phyloP scores from a whole-genome alignment of 305 asterid species.

The Coffea humblotiana region DNA sequence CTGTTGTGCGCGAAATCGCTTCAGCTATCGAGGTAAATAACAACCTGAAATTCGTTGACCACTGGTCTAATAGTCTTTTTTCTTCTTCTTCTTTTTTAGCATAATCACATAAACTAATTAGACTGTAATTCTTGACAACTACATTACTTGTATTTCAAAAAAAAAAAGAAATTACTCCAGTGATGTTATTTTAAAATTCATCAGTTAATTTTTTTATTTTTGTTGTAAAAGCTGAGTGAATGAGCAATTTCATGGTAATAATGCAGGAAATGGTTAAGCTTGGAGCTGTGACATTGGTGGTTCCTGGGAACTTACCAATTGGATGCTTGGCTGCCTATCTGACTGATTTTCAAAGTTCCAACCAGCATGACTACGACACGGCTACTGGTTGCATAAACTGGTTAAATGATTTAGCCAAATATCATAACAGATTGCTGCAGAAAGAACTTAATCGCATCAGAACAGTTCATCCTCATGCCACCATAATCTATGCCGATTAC shows the following conservation, averaged over 20 bases:
- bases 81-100: no score
- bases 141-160: no score
- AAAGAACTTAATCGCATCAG: slow-evolving; percentile 26
- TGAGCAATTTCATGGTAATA: not conserved
- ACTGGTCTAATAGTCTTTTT: not conserved
- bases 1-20: slow-evolving; percentile 18
- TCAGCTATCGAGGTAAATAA: slow-evolving; percentile 22
- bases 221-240: not conserved
- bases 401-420: slow-evolving; percentile 25
- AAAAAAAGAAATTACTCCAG: no score
- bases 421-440: slow-evolving; percentile 29
- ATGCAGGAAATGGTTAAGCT: slow-evolving; percentile 16
- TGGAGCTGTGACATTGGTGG: slow-evolving; percentile 1
- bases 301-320: slow-evolving; percentile 25
- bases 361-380: slow-evolving; percentile 12
- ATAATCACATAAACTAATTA: no score
- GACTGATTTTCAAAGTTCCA: slow-evolving; percentile 8
- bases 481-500: slow-evolving; percentile 38
- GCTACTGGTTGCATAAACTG: slow-evolving; percentile 32
- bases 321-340: slow-evolving; percentile 26
- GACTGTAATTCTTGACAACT: no score
- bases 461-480: slow-evolving; percentile 26
- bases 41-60: not conserved
- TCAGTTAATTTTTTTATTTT: no score
- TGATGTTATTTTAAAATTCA: no score